Percentiles rank a stretch among this genome's conserved stretches.
Evolutionary conservation across 1,284 basidiomycete species (phyloP).

Genomic region (Porphyrellus sp.): DNA sequence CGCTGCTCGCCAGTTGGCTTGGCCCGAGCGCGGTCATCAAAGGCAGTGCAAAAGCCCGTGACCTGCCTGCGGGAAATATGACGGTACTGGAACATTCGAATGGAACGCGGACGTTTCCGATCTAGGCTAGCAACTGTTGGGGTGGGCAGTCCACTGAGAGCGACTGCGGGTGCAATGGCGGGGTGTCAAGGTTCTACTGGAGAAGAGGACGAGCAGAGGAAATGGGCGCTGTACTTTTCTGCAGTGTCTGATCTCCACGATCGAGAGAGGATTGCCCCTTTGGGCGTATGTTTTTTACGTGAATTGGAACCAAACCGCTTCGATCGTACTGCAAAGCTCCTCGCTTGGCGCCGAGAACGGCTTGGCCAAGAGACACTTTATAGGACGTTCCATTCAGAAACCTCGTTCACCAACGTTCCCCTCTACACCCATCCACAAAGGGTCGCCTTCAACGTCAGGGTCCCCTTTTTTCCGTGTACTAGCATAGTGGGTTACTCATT

Average conservation of each 20-base stretch:
- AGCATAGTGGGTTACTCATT: slow-evolving; percentile 12
- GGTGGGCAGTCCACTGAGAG: background rate
- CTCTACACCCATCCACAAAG: background rate
- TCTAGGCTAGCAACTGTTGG: background rate
- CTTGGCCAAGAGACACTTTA: background rate
- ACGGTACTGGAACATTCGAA: slow-evolving; percentile 32
- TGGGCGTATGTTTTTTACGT: background rate
- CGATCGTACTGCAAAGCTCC: background rate
- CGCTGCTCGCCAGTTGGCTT: background rate
- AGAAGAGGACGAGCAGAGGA: background rate
- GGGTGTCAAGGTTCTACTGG: background rate
- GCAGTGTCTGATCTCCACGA: background rate
- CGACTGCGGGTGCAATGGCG: background rate
- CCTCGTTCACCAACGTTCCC: no score
- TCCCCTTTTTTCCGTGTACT: background rate
- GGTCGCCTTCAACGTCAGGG: no score
- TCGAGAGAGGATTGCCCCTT: slow-evolving; percentile 21
- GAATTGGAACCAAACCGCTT: no score
- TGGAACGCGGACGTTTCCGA: slow-evolving; percentile 28
- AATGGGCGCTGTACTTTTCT: background rate
- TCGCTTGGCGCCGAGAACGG: background rate
- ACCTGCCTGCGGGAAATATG: slow-evolving; percentile 10
- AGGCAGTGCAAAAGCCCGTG: slow-evolving; percentile 14
- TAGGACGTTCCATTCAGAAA: background rate
- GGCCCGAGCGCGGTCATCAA: background rate